Evolutionary conservation across 2,329 filamentous ascomycete genomes (phyloP), one percentile per base, ranked within the genome.

Genomic region (Arthroderma sp.): DNA sequence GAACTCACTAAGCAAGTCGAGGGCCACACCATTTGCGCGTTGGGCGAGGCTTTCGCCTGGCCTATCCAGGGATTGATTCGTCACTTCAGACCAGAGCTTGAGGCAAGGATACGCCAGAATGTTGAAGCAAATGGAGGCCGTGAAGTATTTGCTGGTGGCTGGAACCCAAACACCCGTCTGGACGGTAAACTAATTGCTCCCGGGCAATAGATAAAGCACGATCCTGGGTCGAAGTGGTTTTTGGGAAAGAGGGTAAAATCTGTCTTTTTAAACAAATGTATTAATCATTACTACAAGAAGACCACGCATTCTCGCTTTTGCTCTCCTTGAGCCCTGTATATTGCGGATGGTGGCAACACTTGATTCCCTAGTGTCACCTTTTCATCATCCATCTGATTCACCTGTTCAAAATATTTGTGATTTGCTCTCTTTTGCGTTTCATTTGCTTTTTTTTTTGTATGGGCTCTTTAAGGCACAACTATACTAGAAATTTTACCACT

Each of bases 1-100:
- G 93, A 98, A 79, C 78, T 98, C 66, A 98, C 93, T 62, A 98
- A 98, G 81, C 93, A 98, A 77, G 93, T 98, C 61, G 93, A 98
- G 78, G 93, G 93, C 9, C 93, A 98, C 79, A 97, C 93, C 52
- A 98, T 98, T 68, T 98, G 93, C 75, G 93, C 91, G 74, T 79
- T 98, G 63, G 93, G 93, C 59, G 93, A 98, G 79, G 93, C 93
- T 61, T 98, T 98, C 66, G 91, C 93, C 62, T 98, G 93, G 93
- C 93, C 93, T 62, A 86, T 98, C 64, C 93, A 98, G 77, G 93
- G 93, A 73, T 82, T 98, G 60, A 98, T 98, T 75, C 86, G 93
- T 68, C 93, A 98, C 77, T 98, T 98, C 81, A 83, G 93, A 67
- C 93, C 91, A 47, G 91, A 98, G 77, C 79, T 98, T 55, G 91